phyloP scores from a whole-genome alignment of 2,329 filamentous ascomycete species.

The Ceratocystiopsis brevicomis region DNA sequence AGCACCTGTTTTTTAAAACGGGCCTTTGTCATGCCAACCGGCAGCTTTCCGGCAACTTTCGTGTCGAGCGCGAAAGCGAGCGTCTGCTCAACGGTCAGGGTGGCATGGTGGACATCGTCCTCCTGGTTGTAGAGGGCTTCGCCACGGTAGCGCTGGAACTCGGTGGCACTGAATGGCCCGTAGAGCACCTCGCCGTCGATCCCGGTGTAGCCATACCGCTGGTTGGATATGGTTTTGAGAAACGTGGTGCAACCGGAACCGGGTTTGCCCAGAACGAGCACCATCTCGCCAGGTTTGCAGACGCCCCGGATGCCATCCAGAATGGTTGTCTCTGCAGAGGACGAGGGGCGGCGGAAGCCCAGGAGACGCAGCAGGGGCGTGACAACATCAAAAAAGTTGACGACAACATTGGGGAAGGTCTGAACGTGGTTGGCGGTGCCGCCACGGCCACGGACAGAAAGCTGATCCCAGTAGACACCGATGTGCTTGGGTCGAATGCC shows the following conservation, averaged over 20 bases:
- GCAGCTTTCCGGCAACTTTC: conserved; percentile 66
- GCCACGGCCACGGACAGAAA: conserved; percentile 59
- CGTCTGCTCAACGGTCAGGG: conserved; percentile 73
- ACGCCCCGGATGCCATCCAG: conserved; percentile 53
- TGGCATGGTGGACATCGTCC: conserved; percentile 71
- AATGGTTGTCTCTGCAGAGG: conserved; percentile 53
- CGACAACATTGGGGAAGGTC: conserved; percentile 61
- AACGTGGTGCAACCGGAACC: conserved; percentile 56
- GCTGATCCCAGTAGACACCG: conserved; percentile 58
- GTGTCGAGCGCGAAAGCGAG: conserved; percentile 69
- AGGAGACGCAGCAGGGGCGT: conserved; percentile 44
- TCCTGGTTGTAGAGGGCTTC: conserved; percentile 77
- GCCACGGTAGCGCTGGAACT: conserved; percentile 58
- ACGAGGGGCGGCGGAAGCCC: conserved; percentile 47
- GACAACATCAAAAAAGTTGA: conserved; percentile 58
- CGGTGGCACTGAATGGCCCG: conserved; percentile 50
- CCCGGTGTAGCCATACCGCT: conserved; percentile 35
- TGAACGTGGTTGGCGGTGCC: conserved; percentile 52
- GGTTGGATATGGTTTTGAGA: conserved; percentile 48
- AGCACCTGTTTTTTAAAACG: conserved; percentile 58
- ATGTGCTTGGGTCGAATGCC: conserved; percentile 69
- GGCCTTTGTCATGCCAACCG: conserved; percentile 49
- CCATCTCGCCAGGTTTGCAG: conserved; percentile 70
- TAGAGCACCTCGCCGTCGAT: conserved; percentile 55
- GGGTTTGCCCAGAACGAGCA: conserved; percentile 61